Percentiles rank a stretch among this genome's conserved stretches.
Evolutionary conservation across 192 early-diverging fungal species (phyloP).

Genomic region (Gryganskiella cystojenkinii): DNA sequence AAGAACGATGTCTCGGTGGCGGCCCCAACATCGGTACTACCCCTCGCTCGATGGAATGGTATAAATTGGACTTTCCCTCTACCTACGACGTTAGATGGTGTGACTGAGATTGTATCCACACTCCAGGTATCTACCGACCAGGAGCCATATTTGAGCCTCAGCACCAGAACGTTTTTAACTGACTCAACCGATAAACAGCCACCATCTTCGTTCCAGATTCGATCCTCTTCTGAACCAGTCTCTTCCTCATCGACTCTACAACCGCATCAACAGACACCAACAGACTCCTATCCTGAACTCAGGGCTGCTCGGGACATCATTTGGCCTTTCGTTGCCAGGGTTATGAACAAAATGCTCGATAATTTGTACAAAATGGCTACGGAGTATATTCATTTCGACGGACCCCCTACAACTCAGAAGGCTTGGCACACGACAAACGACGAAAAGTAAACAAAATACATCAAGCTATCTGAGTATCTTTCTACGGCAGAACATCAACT

Average conservation of each 20-base stretch:
- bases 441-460: slow-evolving; percentile 6
- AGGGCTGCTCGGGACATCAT: slow-evolving; percentile 18
- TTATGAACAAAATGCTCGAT: slow-evolving; percentile 14
- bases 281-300: slow-evolving; percentile 12
- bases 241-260: not conserved
- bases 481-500: slow-evolving; percentile 2
- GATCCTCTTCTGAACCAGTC: slow-evolving; percentile 10
- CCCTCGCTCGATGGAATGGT: slow-evolving; percentile 12
- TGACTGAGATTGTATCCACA: no score
- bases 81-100: no score
- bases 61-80: no score
- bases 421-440: slow-evolving; percentile 21
- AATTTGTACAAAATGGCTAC: slow-evolving; percentile 14
- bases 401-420: slow-evolving; percentile 20
- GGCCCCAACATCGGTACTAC: slow-evolving; percentile 1
- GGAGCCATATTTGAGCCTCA: no score
- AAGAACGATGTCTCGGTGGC: slow-evolving; percentile 14
- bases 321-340: slow-evolving; percentile 22
- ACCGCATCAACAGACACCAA: slow-evolving; percentile 6
- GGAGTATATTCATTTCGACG: slow-evolving; percentile 21
- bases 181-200: slow-evolving; percentile 2
- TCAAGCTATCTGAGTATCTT: slow-evolving; percentile 10
- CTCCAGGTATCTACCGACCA: no score
- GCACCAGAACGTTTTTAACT: slow-evolving; percentile 1
- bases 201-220: not conserved